A percentile compares a stretch with the other conserved stretches of the same genome.
Conservation (phyloP, 2,329 filamentous ascomycete genomes). For the Diaporthe eres region DNA sequence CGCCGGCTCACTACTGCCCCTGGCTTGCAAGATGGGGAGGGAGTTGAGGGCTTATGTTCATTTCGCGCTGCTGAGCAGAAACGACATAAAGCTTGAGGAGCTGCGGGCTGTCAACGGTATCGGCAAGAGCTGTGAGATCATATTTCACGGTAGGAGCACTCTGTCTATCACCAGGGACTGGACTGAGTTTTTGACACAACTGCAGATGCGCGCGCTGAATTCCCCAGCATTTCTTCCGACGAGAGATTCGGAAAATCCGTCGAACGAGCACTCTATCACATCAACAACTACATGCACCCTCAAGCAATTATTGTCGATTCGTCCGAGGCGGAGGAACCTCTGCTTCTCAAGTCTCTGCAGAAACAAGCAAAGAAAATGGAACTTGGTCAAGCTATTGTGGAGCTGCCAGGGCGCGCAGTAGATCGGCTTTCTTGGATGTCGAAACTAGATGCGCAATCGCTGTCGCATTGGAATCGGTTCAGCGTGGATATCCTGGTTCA, state of each 20-base stretch:
- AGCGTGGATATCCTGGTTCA: constrained; percentile 88
- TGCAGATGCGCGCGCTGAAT: constrained; percentile 83
- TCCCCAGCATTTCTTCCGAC: constrained; percentile 77
- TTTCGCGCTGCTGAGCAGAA: constrained; percentile 82
- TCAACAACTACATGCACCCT: constrained; percentile 81
- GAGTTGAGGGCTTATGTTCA: constrained; percentile 82
- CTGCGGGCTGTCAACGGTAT: constrained; percentile 85
- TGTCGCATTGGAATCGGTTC: constrained; percentile 76
- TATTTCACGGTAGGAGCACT: constrained; percentile 64
- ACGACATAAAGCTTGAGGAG: constrained; percentile 76
- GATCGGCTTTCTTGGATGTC: constrained; percentile 83
- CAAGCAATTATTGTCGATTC: constrained; percentile 83
- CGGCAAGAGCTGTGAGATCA: constrained; percentile 76
- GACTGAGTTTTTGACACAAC: constrained; percentile 17
- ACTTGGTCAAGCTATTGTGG: constrained; percentile 70
- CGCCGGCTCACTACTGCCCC: constrained; percentile 78
- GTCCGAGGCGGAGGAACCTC: constrained; percentile 75
- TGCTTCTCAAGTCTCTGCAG: constrained; percentile 64
- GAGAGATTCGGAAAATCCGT: constrained; percentile 76
- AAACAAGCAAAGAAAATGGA: constrained; percentile 28
- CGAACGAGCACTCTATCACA: constrained; percentile 76
- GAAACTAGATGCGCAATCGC: constrained; percentile 70
- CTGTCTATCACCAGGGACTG: neutral
- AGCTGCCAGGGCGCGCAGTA: constrained; percentile 75
- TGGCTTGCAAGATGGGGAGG: constrained; percentile 88